Base-by-base conservation (phyloP, 495 filamentous ascomycete species). In the Lasiosphaeris hirsuta region DNA sequence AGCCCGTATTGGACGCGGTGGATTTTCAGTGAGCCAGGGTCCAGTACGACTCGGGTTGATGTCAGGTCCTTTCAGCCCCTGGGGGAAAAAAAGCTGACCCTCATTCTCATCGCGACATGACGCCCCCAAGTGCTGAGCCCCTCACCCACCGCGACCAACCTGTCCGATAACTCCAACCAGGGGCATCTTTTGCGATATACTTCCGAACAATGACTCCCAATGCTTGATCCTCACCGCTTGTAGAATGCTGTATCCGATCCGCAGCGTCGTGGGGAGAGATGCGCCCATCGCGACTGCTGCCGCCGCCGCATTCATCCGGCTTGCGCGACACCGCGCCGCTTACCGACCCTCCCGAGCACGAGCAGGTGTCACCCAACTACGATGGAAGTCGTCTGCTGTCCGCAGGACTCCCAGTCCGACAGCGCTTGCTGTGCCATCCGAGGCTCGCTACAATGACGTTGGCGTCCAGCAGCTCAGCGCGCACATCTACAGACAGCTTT, bases 401-500 rank as follows among this genome's bases (percentile, higher is more conserved):
- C 40, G 58, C 35, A 30, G 23, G 23, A 30, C 23, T 5, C 23
- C 5, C 23, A 30, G 23, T 30, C 23, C 23, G 23, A 30, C 23
- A 30, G 23, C 23, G 2, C 23, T 30, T 30, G 44, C 68, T 85
- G 84, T 86, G 41, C 75, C 78, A 23, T 79, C 84, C 36, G 63
- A 75, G 35, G 75, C 87, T 37, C 85, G 93, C 51, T 90, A 85
- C 75, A 97, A 97, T 68, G 88, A 94, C 54, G 89, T 99, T 61
- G 90, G 90, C 19, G 90, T 99, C 19, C 95, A 99, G 74, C 92
- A 96, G 63, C 69, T 99, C 41, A 94, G 90, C 76, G 78, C 79
- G 54, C 80, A 87, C 78, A 81, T 99, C 36, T 86, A 91, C 71
- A 64, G 83, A 4, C 95, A 97, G 70, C 76, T 98, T 41, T 98